Conservation (phyloP, 1,284 basidiomycete species). For the Ganoderma sp. region DNA sequence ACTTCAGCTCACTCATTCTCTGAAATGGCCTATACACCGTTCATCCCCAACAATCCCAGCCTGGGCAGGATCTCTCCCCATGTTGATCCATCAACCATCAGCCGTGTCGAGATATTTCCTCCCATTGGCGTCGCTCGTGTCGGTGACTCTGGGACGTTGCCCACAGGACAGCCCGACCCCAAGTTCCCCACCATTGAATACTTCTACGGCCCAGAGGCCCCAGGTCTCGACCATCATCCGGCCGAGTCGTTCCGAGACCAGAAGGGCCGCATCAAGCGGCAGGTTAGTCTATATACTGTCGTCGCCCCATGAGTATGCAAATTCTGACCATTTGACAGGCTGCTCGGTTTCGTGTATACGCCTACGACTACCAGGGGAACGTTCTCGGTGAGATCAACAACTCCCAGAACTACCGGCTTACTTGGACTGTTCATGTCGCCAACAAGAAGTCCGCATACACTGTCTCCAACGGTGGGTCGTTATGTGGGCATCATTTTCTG, state of each 20-base stretch:
- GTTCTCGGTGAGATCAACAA: slow-evolving; percentile 33
- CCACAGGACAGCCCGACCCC: slow-evolving; percentile 7
- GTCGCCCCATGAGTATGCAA: not conserved
- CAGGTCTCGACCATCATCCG: slow-evolving; percentile 23
- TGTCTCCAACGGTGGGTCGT: slow-evolving; percentile 18
- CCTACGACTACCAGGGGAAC: slow-evolving; percentile 27
- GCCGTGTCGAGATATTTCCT: slow-evolving; percentile 35
- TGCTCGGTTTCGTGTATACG: slow-evolving; percentile 36
- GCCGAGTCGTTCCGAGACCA: slow-evolving; percentile 30
- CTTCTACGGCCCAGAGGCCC: slow-evolving; percentile 34
- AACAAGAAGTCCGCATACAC: slow-evolving; percentile 34
- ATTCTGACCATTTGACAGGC: slow-evolving; percentile 23
- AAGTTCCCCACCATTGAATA: slow-evolving; percentile 24
- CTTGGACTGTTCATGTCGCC: slow-evolving; percentile 37
- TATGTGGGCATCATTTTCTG: not conserved
- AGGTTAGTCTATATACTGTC: slow-evolving; percentile 22
- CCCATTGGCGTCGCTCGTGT: slow-evolving; percentile 38
- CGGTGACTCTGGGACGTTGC: slow-evolving; percentile 32
- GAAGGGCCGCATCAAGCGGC: slow-evolving; percentile 30
- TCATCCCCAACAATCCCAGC: slow-evolving; percentile 12
- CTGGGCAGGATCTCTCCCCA: not conserved
- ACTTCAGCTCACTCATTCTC: not conserved
- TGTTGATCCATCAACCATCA: slow-evolving; percentile 21
- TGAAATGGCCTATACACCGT: not conserved
- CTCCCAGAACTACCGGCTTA: slow-evolving; percentile 21